These are phyloP conservation scores for Begonia fuchsioides DNA, from an alignment of 306 rosid genomes.

Conservation along the genomic window DNA sequence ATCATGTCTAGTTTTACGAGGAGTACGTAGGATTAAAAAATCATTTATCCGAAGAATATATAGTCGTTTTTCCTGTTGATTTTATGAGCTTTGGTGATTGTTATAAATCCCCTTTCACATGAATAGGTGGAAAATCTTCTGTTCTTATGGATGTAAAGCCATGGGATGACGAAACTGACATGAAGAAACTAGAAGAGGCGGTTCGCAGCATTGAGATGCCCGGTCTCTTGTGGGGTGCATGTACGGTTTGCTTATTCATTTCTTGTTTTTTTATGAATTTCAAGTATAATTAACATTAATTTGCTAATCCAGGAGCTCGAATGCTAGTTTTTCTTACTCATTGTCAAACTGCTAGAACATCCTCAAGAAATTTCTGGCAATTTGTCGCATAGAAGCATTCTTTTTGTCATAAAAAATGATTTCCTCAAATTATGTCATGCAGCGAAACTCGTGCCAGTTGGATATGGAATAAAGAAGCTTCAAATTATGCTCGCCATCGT, in stretches of 20 bases:
- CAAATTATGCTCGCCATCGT: constrained; percentile 74
- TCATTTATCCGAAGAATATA: too few species aligned
- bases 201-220: constrained; percentile 60
- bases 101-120: not conserved
- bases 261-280: not conserved
- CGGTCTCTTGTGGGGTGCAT: constrained; percentile 87
- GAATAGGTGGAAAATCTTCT: constrained; percentile 73
- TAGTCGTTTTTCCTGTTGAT: too few species aligned
- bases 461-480: constrained; percentile 83
- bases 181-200: constrained; percentile 87
- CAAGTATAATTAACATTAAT: too few species aligned
- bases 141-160: constrained; percentile 86
- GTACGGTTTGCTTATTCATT: constrained; percentile 20
- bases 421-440: constrained; percentile 13
- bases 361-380: too few species aligned
- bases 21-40: too few species aligned
- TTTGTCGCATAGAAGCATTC: not conserved
- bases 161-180: constrained; percentile 92
- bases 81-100: not conserved
- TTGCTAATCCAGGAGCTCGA: too few species aligned
- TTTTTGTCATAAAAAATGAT: not conserved
- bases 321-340: too few species aligned
- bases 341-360: too few species aligned
- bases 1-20: too few species aligned
- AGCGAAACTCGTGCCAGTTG: constrained; percentile 75